A percentile compares a stretch with the other conserved stretches of the same genome.
These are phyloP conservation scores for Citrus mangshanensis DNA, from an alignment of 345 rosid genomes.

Conservation along the genomic window DNA sequence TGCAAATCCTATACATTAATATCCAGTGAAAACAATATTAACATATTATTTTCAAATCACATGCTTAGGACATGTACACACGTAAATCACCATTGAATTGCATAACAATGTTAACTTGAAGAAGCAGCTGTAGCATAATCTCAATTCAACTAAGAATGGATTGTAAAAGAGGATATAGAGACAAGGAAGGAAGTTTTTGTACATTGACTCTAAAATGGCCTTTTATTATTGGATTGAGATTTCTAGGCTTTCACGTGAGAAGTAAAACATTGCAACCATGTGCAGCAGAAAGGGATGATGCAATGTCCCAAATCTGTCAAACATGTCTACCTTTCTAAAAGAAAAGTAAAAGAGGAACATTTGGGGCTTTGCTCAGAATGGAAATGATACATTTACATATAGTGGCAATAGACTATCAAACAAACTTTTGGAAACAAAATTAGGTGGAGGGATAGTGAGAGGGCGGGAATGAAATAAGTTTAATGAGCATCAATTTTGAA, in stretches of 20 bases:
- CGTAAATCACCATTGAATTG: slow-evolving; percentile 4
- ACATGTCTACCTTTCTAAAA: not conserved
- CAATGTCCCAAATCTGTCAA: not conserved
- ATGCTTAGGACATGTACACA: not conserved
- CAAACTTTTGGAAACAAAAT: slow-evolving; percentile 5
- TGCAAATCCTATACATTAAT: slow-evolving; percentile 92
- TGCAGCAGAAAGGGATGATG: not conserved
- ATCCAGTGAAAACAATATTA: slow-evolving; percentile 50
- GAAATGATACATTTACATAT: slow-evolving; percentile 1
- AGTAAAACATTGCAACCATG: not conserved
- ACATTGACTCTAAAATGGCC: not conserved
- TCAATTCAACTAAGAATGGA: not conserved
- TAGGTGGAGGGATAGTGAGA: not conserved
- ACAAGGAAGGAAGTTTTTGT: not conserved
- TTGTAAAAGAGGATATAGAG: not conserved
- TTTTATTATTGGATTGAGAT: not conserved
- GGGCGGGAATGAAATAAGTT: slow-evolving; percentile 8
- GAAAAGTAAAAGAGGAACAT: not conserved
- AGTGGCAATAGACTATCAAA: not conserved
- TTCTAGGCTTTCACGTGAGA: not conserved
- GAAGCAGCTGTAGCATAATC: not conserved
- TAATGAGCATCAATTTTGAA: slow-evolving; percentile 24
- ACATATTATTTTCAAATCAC: slow-evolving; percentile 20
- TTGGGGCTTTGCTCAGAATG: not conserved
- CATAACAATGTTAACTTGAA: not conserved